Conservation (phyloP, 176 grass and related monocot species). For the Oryza rufipogon region DNA sequence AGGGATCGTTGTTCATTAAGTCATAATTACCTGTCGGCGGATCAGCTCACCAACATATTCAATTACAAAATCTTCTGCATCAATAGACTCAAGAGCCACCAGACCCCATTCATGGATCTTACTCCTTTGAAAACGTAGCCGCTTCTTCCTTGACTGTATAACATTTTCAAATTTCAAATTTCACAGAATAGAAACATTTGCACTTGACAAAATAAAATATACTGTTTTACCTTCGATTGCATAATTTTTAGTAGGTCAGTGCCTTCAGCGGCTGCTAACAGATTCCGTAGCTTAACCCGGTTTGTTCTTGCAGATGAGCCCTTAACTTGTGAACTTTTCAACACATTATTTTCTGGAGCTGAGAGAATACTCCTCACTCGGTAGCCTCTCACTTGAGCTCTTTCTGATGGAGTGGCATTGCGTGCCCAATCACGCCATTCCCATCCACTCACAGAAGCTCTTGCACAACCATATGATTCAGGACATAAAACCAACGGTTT, state of each 20-base stretch:
- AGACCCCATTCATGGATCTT: slow-evolving; percentile 99
- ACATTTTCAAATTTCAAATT: slow-evolving; percentile 5
- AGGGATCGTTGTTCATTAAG: slow-evolving; percentile 42
- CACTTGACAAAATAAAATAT: slow-evolving; percentile 10
- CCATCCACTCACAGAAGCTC: slow-evolving; percentile 82
- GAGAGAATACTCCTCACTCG: slow-evolving; percentile 51
- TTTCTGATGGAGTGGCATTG: slow-evolving; percentile 76
- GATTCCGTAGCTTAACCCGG: slow-evolving; percentile 77
- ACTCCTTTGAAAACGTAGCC: slow-evolving; percentile 90
- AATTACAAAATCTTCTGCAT: slow-evolving; percentile 96
- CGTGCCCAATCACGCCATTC: slow-evolving; percentile 88
- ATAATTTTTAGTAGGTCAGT: slow-evolving; percentile 82
- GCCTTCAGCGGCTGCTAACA: slow-evolving; percentile 82
- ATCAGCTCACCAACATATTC: slow-evolving; percentile 99
- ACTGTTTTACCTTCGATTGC: slow-evolving; percentile 67
- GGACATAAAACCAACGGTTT: slow-evolving; percentile 63
- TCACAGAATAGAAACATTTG: slow-evolving; percentile 30
- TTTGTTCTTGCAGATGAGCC: slow-evolving; percentile 91
- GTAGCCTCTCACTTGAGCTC: slow-evolving; percentile 74
- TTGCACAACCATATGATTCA: slow-evolving; percentile 82
- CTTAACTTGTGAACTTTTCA: slow-evolving; percentile 60
- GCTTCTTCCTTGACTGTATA: slow-evolving; percentile 88
- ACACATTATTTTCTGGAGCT: slow-evolving; percentile 46
- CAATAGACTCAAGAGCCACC: slow-evolving; percentile 88
- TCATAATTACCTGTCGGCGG: slow-evolving; percentile 63